Conservation (phyloP, 2,329 filamentous ascomycete species). For the Xylariaceae sp. region DNA sequence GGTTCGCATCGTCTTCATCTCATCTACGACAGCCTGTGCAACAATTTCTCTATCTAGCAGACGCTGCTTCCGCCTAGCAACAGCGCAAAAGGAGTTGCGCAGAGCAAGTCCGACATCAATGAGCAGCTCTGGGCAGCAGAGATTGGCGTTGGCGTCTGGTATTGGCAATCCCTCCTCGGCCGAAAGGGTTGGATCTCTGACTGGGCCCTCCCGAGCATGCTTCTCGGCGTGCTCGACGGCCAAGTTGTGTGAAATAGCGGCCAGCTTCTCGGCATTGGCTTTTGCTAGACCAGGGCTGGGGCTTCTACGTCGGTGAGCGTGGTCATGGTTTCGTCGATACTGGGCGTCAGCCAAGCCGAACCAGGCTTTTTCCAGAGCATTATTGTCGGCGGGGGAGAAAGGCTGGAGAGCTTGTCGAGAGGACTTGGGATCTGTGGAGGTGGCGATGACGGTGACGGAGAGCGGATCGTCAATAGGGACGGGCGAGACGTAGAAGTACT, state of each 20-base stretch:
- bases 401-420: constrained; percentile 65
- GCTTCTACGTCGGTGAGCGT: constrained; percentile 31
- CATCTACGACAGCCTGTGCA: constrained; percentile 42
- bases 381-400: constrained; percentile 76
- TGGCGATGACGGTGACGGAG: constrained; percentile 56
- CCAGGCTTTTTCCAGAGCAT: constrained; percentile 77
- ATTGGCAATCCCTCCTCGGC: constrained; percentile 26
- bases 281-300: constrained; percentile 32
- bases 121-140: constrained; percentile 48
- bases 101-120: constrained; percentile 46
- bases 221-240: constrained; percentile 44
- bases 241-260: constrained; percentile 40
- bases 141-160: constrained; percentile 28
- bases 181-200: constrained; percentile 28
- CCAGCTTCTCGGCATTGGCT: constrained; percentile 34
- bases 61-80: constrained; percentile 39
- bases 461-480: constrained; percentile 85
- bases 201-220: constrained; percentile 38
- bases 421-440: constrained; percentile 46
- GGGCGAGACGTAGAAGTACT: constrained; percentile 82
- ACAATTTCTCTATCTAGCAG: constrained; percentile 42
- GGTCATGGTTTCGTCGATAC: constrained; percentile 45
- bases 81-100: constrained; percentile 46
- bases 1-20: constrained; percentile 25
- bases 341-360: constrained; percentile 51